phyloP scores from a whole-genome alignment of 2,329 filamentous ascomycete species.

The Seiridium cupressi region DNA sequence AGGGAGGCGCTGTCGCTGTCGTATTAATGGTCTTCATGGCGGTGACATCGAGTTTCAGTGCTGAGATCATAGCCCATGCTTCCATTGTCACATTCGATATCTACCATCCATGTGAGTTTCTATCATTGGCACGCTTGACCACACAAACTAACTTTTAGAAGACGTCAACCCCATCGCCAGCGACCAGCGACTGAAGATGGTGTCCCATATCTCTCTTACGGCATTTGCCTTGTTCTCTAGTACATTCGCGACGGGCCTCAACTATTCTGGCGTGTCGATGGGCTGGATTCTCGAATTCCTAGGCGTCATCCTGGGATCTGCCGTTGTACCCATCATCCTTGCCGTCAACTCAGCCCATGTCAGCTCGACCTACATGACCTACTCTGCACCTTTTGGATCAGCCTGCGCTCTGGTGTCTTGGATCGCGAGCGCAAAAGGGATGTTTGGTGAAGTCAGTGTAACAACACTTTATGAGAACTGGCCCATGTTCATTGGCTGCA shows the following conservation, averaged over 20 bases:
- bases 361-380: conserved; percentile 7
- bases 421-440: conserved; percentile 63
- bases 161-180: conserved; percentile 65
- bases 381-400: conserved; percentile 52
- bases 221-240: conserved; percentile 62
- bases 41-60: conserved; percentile 65
- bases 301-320: conserved; percentile 68
- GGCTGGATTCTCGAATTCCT: conserved; percentile 70
- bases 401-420: conserved; percentile 62
- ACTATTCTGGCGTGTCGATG: conserved; percentile 59
- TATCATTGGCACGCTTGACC: not conserved
- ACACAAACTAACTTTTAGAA: not conserved
- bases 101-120: conserved; percentile 54
- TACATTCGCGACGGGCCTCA: conserved; percentile 58
- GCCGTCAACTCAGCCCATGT: conserved; percentile 38
- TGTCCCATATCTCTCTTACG: conserved; percentile 62
- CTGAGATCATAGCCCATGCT: conserved; percentile 68
- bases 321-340: conserved; percentile 63
- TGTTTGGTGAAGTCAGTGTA: conserved; percentile 60
- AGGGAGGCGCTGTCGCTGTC: conserved; percentile 63
- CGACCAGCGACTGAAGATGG: conserved; percentile 63
- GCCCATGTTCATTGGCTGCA: conserved; percentile 13
- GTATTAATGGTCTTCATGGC: conserved; percentile 70
- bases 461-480: conserved; percentile 41
- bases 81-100: conserved; percentile 71